Conservation (phyloP, 164 flowering plant genomes). For the Berberis thunbergii region DNA sequence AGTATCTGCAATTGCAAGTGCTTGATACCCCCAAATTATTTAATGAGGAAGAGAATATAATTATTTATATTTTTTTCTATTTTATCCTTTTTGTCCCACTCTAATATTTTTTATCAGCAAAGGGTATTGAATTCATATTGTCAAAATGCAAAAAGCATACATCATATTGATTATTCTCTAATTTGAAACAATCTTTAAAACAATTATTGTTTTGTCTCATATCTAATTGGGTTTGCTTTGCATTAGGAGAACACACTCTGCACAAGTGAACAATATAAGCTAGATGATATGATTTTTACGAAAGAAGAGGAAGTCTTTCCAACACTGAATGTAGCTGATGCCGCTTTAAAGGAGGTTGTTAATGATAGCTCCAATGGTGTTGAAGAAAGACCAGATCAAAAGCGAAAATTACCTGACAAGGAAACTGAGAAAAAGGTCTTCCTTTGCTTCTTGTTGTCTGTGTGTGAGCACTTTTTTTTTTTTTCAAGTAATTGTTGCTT, state of each 20-base stretch:
- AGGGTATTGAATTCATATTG: too few species aligned
- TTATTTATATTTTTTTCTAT: not conserved
- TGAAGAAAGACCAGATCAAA: conserved; percentile 32
- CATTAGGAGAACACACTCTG: conserved; percentile 35
- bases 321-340: conserved; percentile 22
- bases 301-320: conserved; percentile 82
- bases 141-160: too few species aligned
- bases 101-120: not conserved
- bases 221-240: conserved; percentile 2
- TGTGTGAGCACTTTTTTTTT: too few species aligned
- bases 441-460: not conserved
- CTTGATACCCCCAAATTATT: too few species aligned
- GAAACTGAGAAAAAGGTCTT: conserved; percentile 55
- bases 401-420: conserved; percentile 67
- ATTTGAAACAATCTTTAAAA: not conserved
- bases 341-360: conserved; percentile 15
- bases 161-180: too few species aligned
- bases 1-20: too few species aligned
- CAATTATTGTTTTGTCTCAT: not conserved
- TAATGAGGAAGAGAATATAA: too few species aligned
- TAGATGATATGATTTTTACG: conserved; percentile 68
- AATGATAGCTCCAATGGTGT: conserved; percentile 14
- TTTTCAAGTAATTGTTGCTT: too few species aligned
- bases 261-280: conserved; percentile 25
- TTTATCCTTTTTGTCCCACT: not conserved